Evolutionary conservation across 371 early-diverging fungal genomes (phyloP).

Genomic region (Smittium mucronatum): DNA sequence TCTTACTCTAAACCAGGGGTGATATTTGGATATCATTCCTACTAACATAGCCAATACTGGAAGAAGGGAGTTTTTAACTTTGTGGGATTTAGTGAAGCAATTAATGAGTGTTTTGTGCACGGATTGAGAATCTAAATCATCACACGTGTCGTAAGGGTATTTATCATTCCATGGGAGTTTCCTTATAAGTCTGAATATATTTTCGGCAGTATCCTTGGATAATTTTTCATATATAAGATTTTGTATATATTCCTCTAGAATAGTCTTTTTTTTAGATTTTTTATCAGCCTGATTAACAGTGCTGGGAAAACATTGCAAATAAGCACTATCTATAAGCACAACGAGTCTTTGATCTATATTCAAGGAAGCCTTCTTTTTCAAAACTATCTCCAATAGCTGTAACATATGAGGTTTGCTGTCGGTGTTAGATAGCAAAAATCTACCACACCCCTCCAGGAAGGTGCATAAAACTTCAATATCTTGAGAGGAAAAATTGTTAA

Average conservation of each 20-base stretch:
- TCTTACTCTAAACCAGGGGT: slow-evolving; percentile 73
- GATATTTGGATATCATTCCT: slow-evolving; percentile 57
- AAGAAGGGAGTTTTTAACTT: slow-evolving; percentile 77
- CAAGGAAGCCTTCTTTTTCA: slow-evolving; percentile 69
- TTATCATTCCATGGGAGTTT: slow-evolving; percentile 71
- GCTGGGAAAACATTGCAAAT: slow-evolving; percentile 68
- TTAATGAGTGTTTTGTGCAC: slow-evolving; percentile 21
- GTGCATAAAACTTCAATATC: slow-evolving; percentile 73
- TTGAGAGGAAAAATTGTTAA: slow-evolving; percentile 67
- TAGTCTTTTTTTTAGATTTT: slow-evolving; percentile 21
- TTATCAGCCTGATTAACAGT: not conserved
- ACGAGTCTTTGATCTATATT: slow-evolving; percentile 70
- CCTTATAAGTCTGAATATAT: slow-evolving; percentile 57
- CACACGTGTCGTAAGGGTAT: slow-evolving; percentile 22
- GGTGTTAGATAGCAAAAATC: slow-evolving; percentile 65
- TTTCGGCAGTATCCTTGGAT: slow-evolving; percentile 46
- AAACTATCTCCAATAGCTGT: slow-evolving; percentile 60
- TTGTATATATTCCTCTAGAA: slow-evolving; percentile 64
- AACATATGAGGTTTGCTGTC: slow-evolving; percentile 36
- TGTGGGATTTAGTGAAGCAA: slow-evolving; percentile 79
- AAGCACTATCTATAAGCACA: slow-evolving; percentile 87
- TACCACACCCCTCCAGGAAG: slow-evolving; percentile 79
- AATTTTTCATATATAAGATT: slow-evolving; percentile 74
- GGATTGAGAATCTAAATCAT: slow-evolving; percentile 20
- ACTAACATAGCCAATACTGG: slow-evolving; percentile 68